Evolutionary conservation across 176 grass and related monocot genomes (phyloP).

Genomic region (Aegilops speltoides): DNA sequence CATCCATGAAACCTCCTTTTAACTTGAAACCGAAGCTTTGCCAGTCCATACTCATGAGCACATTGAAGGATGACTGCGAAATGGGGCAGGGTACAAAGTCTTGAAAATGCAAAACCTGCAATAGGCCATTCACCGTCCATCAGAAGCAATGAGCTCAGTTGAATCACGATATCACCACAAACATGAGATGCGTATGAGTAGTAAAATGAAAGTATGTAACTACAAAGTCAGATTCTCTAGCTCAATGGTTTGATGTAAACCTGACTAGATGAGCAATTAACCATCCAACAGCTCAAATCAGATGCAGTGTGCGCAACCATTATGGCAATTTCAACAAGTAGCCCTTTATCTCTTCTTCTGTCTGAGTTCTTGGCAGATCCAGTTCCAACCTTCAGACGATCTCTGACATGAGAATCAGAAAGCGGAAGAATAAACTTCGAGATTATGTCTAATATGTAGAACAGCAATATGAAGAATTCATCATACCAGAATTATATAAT

Average conservation of each 20-base stretch:
- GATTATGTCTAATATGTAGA: not conserved
- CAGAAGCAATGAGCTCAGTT: not conserved
- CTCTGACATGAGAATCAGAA: slow-evolving; percentile 42
- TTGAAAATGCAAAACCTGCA: slow-evolving; percentile 66
- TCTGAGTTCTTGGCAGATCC: slow-evolving; percentile 37
- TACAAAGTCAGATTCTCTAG: not conserved
- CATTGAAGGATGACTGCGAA: slow-evolving; percentile 48
- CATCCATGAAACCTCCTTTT: slow-evolving; percentile 50
- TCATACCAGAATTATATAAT: slow-evolving; percentile 5
- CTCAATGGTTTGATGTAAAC: slow-evolving; percentile 35
- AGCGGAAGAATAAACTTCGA: not conserved
- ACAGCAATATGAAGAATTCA: not conserved
- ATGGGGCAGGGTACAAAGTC: slow-evolving; percentile 53
- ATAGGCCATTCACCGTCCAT: slow-evolving; percentile 2
- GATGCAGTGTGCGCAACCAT: slow-evolving; percentile 37
- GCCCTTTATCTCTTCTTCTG: slow-evolving; percentile 37
- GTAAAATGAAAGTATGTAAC: not conserved
- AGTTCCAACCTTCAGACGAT: slow-evolving; percentile 51
- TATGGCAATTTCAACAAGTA: slow-evolving; percentile 51
- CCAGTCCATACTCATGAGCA: slow-evolving; percentile 58
- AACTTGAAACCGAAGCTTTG: slow-evolving; percentile 68
- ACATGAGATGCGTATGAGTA: not conserved
- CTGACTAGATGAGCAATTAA: slow-evolving; percentile 46
- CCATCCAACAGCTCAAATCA: slow-evolving; percentile 42
- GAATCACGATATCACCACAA: slow-evolving; percentile 10